Evolutionary conservation across 495 filamentous ascomycete species (phyloP).

Genomic region (Sphaerosporella brunnea): DNA sequence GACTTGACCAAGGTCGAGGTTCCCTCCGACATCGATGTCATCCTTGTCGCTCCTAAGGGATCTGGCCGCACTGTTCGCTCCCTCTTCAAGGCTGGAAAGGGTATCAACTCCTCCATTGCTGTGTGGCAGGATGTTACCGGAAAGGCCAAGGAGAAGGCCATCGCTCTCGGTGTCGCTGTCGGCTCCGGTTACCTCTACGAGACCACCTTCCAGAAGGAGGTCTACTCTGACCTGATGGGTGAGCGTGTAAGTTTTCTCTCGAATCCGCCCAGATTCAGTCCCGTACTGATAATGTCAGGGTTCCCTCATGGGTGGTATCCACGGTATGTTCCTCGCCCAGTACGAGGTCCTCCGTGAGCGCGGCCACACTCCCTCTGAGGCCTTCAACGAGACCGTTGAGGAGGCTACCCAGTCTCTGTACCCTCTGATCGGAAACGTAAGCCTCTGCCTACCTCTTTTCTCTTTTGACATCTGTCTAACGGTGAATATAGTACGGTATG

Average conservation of each 20-base stretch:
- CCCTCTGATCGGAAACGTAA: conserved; percentile 67
- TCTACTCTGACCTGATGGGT: conserved; percentile 97
- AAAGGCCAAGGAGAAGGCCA: conserved; percentile 93
- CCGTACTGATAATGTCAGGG: conserved; percentile 29
- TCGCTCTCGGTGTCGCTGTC: conserved; percentile 90
- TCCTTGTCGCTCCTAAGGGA: conserved; percentile 97
- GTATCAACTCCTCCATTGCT: conserved; percentile 98
- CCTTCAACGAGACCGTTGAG: conserved; percentile 99
- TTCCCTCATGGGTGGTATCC: conserved; percentile 99
- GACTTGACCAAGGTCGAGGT: conserved; percentile 97
- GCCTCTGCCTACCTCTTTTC: neutral
- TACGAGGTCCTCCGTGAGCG: conserved; percentile 99
- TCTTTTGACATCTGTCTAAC: neutral
- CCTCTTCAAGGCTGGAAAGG: conserved; percentile 50
- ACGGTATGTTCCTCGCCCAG: conserved; percentile 99
- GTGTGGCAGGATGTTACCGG: conserved; percentile 98
- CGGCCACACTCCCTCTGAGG: conserved; percentile 91
- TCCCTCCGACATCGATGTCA: conserved; percentile 87
- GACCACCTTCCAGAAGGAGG: conserved; percentile 99
- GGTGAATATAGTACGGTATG: conserved; percentile 54
- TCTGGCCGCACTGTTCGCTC: conserved; percentile 95
- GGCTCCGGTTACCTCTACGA: conserved; percentile 92
- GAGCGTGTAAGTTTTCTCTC: conserved; percentile 42
- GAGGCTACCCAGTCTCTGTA: conserved; percentile 96
- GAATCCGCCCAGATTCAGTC: neutral